Evolutionary conservation across 495 filamentous ascomycete genomes (phyloP), one percentile per base, ranked within the genome.

Genomic region (Cetradonia linearis): DNA sequence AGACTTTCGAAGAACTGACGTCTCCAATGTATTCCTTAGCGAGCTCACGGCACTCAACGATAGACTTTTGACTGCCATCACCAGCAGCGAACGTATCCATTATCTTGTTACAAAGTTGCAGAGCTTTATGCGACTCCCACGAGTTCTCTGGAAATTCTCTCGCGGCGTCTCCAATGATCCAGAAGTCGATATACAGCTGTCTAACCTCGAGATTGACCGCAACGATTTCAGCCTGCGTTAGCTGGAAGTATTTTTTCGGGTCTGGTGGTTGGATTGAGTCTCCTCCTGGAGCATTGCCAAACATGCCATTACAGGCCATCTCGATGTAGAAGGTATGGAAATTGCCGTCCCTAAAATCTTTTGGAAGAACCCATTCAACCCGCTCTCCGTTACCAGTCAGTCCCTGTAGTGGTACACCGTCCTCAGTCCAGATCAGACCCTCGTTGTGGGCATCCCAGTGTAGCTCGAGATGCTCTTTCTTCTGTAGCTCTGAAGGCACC

Each of bases 291-390:
- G 89, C 86, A 72, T 95, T 96, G 55, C 93, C 93, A 73, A 97
- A 96, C 92, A 98, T 98, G 66, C 84, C 83, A 72, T 98, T 98
- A 72, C 93, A 97, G 16, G 93, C 93, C 88, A 98, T 95, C 74
- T 98, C 93, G 62, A 98, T 83, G 70, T 95, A 98, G 62, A 97
- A 86, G 10, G 76, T 81, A 69, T 98, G 93, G 63, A 86, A 81
- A 70, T 91, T 83, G 9, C 90, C 92, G 67, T 97, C 89, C 54
- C 83, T 80, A 72, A 77, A 96, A 33, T 77, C 78, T 23, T 88
- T 75, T 2, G 92, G 91, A 48, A 98, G 77, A 38, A 95, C 81
- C 89, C 91, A 98, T 72, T 96, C 89, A 23, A 82, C 79, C 49
- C 93, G 77, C 66, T 98, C 92, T 44, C 88, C 89, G 38, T 86